Base-by-base conservation (phyloP, 257 asterid genomes). In the Penstemon barbatus region DNA sequence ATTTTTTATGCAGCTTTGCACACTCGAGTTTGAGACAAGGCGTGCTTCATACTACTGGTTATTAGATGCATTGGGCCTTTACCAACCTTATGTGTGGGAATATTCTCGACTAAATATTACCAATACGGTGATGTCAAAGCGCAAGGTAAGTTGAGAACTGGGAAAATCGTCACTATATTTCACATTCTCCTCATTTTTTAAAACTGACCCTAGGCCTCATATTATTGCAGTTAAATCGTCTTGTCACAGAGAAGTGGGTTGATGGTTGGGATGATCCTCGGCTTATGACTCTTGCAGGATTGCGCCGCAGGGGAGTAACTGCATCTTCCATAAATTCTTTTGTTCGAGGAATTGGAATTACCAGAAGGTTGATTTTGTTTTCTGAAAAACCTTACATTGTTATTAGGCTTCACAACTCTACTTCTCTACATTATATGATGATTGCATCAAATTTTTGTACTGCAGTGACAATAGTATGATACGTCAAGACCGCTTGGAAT, bases 221-320 rank as follows among this genome's bases (percentile, higher is more conserved):
- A 65, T 6, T 77, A 48, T 60, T 81, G 81, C 87, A 93, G 99
- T 82, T 93, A 61, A 93, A 93, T 74, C 96, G 85, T 45, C 92
- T 93, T 45, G 97, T 93, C 52, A 90, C 96, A 36, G 92, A 90
- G 69, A 90, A 93, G 55, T 84, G 88, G 87, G 96, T 90, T 33
- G 96, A 93, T 76, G 92, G 96, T 63, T 93, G 97, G 99, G 99
- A 93, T 76, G 99, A 93, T 78, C 99, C 99, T 63, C 96, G 96
- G 51, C 81, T 93, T 45, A 87, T 93, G 97, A 90, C 97, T 13
- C 91, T 93, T 10, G 89, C 99, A 73, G 97, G 96, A 43, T 80
- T 93, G 79, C 80, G 89, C 56, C 95, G 97, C 65, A 90, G 99
- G 83, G 99, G 99, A 60, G 92, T 90, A 59, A 90, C 97, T 58